Base-by-base conservation (phyloP, 768 basidiomycete species). In the Tremella mesenterica region DNA sequence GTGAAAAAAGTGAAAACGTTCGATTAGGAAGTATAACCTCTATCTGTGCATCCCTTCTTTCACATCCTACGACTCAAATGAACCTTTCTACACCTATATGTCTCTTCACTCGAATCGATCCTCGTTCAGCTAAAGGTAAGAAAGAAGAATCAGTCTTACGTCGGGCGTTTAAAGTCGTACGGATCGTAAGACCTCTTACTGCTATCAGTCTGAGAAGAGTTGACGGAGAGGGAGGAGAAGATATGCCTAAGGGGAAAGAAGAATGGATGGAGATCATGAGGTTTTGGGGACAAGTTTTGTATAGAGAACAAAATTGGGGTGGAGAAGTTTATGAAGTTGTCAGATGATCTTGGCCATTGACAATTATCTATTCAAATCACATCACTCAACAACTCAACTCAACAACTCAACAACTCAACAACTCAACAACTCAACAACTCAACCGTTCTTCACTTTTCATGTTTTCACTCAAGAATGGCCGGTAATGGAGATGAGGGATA, bases 311-410 rank as follows among this genome's bases (percentile, higher is more conserved):
- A 23, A 57, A 58, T 4, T 65, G 65, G 65, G 65, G 68, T 30
- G 71, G 71, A 30, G 69, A 73, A 54, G 65, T 73, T 0, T 73
- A 59, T 43, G 71, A 73, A 56, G 71, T 73, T 0, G 61, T 72
- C 1, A 48, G 59, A 31, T 72, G 50, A 51, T 50, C 25, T n/a
- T n/a, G n/a, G n/a, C n/a, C n/a, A n/a, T n/a, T n/a, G n/a, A n/a
- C n/a, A n/a, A n/a, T n/a, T n/a, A n/a, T n/a, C n/a, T n/a, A n/a
- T n/a, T n/a, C n/a, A n/a, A n/a, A n/a, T n/a, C n/a, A n/a, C n/a
- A n/a, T n/a, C n/a, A n/a, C n/a, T n/a, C n/a, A n/a, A n/a, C n/a
- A n/a, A n/a, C n/a, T n/a, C n/a, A n/a, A n/a, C n/a, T n/a, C n/a
- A n/a, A n/a, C n/a, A n/a, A n/a, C n/a, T n/a, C n/a, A n/a, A n/a